Base-by-base conservation (phyloP, 768 basidiomycete genomes). In the Russula griseocarnosa region DNA sequence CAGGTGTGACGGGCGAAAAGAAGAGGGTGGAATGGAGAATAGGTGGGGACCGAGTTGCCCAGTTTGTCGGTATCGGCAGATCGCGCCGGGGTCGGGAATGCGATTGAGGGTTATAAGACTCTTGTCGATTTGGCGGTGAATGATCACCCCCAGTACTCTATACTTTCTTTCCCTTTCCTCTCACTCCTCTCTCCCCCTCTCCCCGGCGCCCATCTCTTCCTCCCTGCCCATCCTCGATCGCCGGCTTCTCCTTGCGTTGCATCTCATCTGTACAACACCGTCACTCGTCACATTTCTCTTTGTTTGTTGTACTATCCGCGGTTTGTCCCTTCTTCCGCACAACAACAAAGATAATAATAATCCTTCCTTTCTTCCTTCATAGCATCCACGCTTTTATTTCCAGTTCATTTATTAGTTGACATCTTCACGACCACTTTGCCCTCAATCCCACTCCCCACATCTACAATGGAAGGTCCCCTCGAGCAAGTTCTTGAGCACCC, bases 401-500 rank as follows among this genome's bases (percentile, higher is more conserved):
- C 40, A 52, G 65, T 65, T 70, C 69, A 60, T 63, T 71, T 69
- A 64, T 72, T 68, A 65, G 65, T 63, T 61, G 64, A 60, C 67
- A 52, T 67, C 67, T 61, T 67, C 66, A 66, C 67, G 60, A 65
- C 69, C 70, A 66, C 60, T 67, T 66, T 55, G 53, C 51, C 58
- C 52, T 60, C 62, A 67, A 61, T 52, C 46, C 36, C 13, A 44
- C 32, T 53, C 69, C 32, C 51, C 55, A 38, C 51, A 50, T 50
- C 49, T 66, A 67, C 70, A 68, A 80, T 82, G 79, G 82, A 83
- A 69, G 78, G 78, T 53, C 80, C 78, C 54, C 76, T 78, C 72
- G 75, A 76, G 67, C 74, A 75, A 72, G 73, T 75, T 66, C 79
- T 81, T 75, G 80, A 81, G 74, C 78, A 79, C 76, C 76, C 77